Conservation (phyloP, 148 eudicot genomes). For the Arbutus unedo region DNA sequence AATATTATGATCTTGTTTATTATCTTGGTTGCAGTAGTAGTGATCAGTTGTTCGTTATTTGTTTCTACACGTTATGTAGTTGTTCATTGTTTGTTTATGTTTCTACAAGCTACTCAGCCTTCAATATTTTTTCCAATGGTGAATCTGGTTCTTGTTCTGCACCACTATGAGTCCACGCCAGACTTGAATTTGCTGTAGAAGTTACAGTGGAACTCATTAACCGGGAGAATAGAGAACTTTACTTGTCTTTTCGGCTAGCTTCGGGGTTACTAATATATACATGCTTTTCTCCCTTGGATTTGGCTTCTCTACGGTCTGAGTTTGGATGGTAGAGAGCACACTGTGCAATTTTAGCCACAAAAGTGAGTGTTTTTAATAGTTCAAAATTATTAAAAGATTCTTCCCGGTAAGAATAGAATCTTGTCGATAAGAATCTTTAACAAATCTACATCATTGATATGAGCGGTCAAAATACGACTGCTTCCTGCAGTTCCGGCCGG, state of each 20-base stretch:
- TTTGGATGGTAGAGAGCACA: too few relatives aligned
- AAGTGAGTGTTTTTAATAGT: too few relatives aligned
- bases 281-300: neutral
- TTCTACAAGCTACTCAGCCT: neutral
- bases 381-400: too few relatives aligned
- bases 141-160: neutral
- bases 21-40: neutral
- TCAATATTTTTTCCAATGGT: neutral
- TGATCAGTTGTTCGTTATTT: neutral
- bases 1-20: neutral
- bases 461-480: too few relatives aligned
- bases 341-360: too few relatives aligned
- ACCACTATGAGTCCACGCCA: neutral
- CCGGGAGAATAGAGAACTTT: neutral
- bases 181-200: neutral
- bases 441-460: too few relatives aligned
- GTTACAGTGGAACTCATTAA: neutral
- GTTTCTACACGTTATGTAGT: neutral
- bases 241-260: too few relatives aligned
- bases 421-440: too few relatives aligned
- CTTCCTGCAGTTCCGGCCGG: neutral
- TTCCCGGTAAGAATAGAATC: too few relatives aligned
- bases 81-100: neutral
- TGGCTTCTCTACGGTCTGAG: too few relatives aligned
- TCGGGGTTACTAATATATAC: too few relatives aligned